phyloP scores from a whole-genome alignment of 768 basidiomycete genomes.

The Pulveroboletus frians region DNA sequence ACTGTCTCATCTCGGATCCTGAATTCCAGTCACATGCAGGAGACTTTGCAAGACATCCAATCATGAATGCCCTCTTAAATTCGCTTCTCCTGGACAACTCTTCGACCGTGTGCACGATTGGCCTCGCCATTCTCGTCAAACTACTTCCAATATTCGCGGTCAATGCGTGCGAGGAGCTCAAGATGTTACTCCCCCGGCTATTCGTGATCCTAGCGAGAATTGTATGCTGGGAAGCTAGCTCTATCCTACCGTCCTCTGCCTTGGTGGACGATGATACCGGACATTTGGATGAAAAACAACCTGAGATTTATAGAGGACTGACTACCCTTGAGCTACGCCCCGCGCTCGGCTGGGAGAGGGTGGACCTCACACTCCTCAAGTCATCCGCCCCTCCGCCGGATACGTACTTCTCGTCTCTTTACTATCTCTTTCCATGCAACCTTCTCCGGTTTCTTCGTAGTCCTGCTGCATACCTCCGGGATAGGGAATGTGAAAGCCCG shows the following conservation, averaged over 20 bases:
- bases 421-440: conserved; percentile 91
- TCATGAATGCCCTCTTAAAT: conserved; percentile 59
- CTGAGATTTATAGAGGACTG: conserved; percentile 30
- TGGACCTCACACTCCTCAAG: conserved; percentile 55
- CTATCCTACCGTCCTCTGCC: conserved; percentile 27
- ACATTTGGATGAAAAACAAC: conserved; percentile 1
- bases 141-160: conserved; percentile 72
- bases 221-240: conserved; percentile 65
- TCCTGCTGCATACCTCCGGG: conserved; percentile 59
- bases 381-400: conserved; percentile 56
- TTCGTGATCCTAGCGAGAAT: conserved; percentile 64
- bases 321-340: conserved; percentile 43
- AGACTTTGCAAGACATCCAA: conserved; percentile 53
- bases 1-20: conserved; percentile 52
- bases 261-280: conserved; percentile 32
- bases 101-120: conserved; percentile 61
- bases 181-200: conserved; percentile 55
- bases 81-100: conserved; percentile 74
- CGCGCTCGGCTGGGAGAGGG: conserved; percentile 62
- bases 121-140: conserved; percentile 60
- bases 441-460: conserved; percentile 71
- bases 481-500: conserved; percentile 47
- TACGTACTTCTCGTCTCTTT: conserved; percentile 71
- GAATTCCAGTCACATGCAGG: conserved; percentile 46
- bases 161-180: conserved; percentile 51